Percentiles rank a stretch among this genome's conserved stretches.
Conservation (phyloP, 139 green algal genomes). For the Tetradesmus lagerheimii region DNA sequence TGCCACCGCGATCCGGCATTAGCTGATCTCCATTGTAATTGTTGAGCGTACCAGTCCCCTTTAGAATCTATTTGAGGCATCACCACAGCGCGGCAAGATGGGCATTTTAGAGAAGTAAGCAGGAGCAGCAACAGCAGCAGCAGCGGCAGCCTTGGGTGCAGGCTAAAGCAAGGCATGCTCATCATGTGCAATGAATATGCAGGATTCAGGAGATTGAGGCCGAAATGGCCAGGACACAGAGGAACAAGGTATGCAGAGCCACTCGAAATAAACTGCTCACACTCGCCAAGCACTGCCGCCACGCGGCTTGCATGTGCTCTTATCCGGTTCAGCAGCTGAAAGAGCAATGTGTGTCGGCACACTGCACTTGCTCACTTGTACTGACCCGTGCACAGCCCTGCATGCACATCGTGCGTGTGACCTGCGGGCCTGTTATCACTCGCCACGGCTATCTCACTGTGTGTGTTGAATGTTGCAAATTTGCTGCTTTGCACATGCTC, state of each 20-base stretch:
- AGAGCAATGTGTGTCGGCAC: too few species aligned
- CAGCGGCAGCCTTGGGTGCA: neutral
- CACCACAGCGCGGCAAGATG: conserved; percentile 64
- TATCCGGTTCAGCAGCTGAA: too few species aligned
- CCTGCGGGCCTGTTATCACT: too few species aligned
- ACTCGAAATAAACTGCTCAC: too few species aligned
- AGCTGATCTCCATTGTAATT: neutral
- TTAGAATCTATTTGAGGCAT: neutral
- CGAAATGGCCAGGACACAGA: conserved; percentile 98
- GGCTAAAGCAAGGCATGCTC: neutral
- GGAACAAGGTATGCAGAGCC: conserved; percentile 89
- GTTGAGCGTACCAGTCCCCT: too few species aligned
- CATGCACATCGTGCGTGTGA: too few species aligned
- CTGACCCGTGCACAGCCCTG: too few species aligned
- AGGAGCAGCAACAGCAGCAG: neutral
- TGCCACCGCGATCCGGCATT: neutral
- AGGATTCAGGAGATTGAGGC: conserved; percentile 98
- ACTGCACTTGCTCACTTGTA: too few species aligned
- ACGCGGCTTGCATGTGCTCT: too few species aligned
- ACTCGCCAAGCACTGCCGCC: too few species aligned
- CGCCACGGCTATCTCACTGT: too few species aligned
- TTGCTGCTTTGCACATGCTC: neutral
- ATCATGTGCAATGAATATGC: neutral
- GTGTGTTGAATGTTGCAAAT: too few species aligned
- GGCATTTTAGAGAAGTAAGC: conserved; percentile 89